Percentiles rank a stretch among this genome's conserved stretches.
phyloP scores from a whole-genome alignment of 164 flowering plant genomes.

The Chimonanthus salicifolius region DNA sequence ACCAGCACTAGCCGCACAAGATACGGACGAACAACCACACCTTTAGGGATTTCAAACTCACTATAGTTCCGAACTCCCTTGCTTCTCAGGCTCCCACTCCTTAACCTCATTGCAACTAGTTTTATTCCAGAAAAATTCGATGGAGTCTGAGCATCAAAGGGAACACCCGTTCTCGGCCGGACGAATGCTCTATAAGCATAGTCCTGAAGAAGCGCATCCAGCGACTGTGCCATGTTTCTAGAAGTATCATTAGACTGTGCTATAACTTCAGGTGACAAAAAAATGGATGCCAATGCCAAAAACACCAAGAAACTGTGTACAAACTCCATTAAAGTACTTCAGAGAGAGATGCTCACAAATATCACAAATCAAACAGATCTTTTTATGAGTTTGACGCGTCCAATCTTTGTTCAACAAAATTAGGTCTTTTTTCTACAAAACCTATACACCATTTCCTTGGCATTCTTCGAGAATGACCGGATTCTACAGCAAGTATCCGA shows the following conservation, averaged over 20 bases:
- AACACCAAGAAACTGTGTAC: slow-evolving; percentile 39
- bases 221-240: slow-evolving; percentile 19
- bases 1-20: slow-evolving; percentile 80
- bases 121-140: slow-evolving; percentile 58
- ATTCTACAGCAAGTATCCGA: not conserved
- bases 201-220: slow-evolving; percentile 85
- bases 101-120: slow-evolving; percentile 67
- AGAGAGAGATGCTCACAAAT: not conserved
- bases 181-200: slow-evolving; percentile 68
- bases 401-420: not conserved
- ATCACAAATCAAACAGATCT: not conserved
- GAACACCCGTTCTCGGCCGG: slow-evolving; percentile 59
- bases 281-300: slow-evolving; percentile 17
- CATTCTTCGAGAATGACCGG: not conserved
- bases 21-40: slow-evolving; percentile 61
- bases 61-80: slow-evolving; percentile 46
- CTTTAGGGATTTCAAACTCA: slow-evolving; percentile 60
- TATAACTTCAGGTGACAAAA: slow-evolving; percentile 15
- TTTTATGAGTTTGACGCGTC: not conserved
- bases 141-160: slow-evolving; percentile 48
- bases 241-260: slow-evolving; percentile 29
- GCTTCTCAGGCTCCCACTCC: slow-evolving; percentile 67
- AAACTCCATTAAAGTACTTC: slow-evolving; percentile 41
- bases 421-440: not conserved
- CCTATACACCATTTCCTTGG: not conserved